Conservation (phyloP, 768 basidiomycete genomes). For the Arthromyces matolae region DNA sequence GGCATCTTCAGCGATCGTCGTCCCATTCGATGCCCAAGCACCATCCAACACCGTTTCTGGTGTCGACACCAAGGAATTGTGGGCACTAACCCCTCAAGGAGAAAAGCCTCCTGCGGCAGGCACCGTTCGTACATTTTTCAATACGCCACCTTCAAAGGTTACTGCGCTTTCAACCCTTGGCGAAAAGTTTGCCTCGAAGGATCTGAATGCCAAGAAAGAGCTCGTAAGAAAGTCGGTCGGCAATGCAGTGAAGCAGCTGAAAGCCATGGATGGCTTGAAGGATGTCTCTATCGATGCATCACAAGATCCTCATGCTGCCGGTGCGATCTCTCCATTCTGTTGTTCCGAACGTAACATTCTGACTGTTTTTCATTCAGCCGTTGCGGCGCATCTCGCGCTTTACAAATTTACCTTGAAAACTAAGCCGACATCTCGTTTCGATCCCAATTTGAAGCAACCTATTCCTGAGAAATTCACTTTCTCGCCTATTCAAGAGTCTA, state of each 20-base stretch:
- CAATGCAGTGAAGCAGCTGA: conserved; percentile 67
- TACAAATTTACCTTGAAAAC: conserved; percentile 83
- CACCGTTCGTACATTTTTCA: conserved; percentile 63
- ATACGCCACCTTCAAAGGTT: conserved; percentile 42
- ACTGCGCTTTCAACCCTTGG: conserved; percentile 60
- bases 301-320: conserved; percentile 72
- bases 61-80: conserved; percentile 47
- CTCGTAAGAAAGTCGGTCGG: conserved; percentile 68
- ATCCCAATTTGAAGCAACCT: conserved; percentile 53
- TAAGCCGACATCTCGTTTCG: conserved; percentile 58
- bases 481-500: conserved; percentile 40
- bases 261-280: conserved; percentile 55
- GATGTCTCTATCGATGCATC: conserved; percentile 63
- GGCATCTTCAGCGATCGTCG: conserved; percentile 53
- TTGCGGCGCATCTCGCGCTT: conserved; percentile 70
- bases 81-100: conserved; percentile 46
- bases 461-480: conserved; percentile 49
- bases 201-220: conserved; percentile 52
- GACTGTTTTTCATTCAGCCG: conserved; percentile 40
- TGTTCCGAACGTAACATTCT: conserved; percentile 2
- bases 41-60: conserved; percentile 28
- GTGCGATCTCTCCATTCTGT: conserved; percentile 32
- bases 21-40: conserved; percentile 52
- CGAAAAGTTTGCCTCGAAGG: conserved; percentile 46
- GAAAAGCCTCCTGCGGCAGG: conserved; percentile 57